Percentiles rank a stretch among this genome's conserved stretches.
phyloP scores from a whole-genome alignment of 1,284 basidiomycete genomes.

The Peniophora sp. region DNA sequence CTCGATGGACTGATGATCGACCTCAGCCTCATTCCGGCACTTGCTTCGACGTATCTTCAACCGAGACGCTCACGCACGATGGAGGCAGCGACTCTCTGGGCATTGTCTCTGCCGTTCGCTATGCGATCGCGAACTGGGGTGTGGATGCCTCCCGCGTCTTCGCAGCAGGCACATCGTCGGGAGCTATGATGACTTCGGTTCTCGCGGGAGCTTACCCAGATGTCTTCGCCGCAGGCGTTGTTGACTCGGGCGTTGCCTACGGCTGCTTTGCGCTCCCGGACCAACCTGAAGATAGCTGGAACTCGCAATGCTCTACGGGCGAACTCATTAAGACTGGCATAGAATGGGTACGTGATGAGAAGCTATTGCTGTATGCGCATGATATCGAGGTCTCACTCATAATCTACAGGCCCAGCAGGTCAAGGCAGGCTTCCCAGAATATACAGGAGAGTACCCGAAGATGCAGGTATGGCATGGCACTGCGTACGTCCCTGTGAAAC shows the following conservation, averaged over 20 bases:
- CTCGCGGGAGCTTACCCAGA: constrained; percentile 48
- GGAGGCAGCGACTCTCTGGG: constrained; percentile 45
- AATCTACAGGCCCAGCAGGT: constrained; percentile 32
- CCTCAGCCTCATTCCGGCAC: constrained; percentile 36
- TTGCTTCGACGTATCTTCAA: constrained; percentile 50
- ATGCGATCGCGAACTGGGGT: constrained; percentile 39
- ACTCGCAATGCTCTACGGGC: constrained; percentile 37
- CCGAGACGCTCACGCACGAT: constrained; percentile 44
- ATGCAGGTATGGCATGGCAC: constrained; percentile 52
- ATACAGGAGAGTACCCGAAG: constrained; percentile 41
- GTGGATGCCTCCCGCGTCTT: constrained; percentile 39
- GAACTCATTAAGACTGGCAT: constrained; percentile 35
- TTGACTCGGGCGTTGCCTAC: constrained; percentile 45
- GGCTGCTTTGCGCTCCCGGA: constrained; percentile 42
- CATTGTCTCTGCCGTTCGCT: constrained; percentile 40
- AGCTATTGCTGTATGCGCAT: not conserved
- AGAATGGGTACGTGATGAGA: constrained; percentile 40
- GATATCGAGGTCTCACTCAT: not conserved
- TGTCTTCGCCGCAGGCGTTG: constrained; percentile 39
- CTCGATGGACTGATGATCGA: constrained; percentile 23
- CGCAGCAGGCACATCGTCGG: constrained; percentile 43
- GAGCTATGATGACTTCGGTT: constrained; percentile 58
- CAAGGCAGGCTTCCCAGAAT: constrained; percentile 38
- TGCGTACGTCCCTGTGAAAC: constrained; percentile 23
- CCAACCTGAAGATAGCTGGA: constrained; percentile 29